Evolutionary conservation across 495 filamentous ascomycete genomes (phyloP).

Genomic region (Amphirosellinia nigrospora): DNA sequence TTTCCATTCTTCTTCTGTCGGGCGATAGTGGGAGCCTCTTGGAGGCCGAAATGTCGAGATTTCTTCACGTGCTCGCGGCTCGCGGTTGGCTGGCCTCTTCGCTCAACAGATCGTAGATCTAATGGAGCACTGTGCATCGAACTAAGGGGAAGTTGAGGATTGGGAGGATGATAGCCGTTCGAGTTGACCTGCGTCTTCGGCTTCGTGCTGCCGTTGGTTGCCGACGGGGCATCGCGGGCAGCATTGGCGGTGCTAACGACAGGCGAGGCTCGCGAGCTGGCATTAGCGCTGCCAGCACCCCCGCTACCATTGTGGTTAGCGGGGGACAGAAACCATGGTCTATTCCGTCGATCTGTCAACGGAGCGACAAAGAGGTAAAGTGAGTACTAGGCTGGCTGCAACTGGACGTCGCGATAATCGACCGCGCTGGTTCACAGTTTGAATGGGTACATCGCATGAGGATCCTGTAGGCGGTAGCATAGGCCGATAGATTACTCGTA

Average conservation of each 20-base stretch:
- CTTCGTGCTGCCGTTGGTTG: slow-evolving; percentile 47
- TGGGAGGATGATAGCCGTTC: slow-evolving; percentile 60
- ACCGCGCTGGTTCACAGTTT: slow-evolving; percentile 34
- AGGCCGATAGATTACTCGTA: slow-evolving; percentile 10
- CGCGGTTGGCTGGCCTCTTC: slow-evolving; percentile 77
- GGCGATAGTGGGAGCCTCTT: slow-evolving; percentile 93
- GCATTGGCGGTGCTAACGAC: slow-evolving; percentile 43
- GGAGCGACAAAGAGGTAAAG: slow-evolving; percentile 11
- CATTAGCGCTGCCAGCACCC: slow-evolving; percentile 45
- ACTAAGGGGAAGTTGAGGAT: slow-evolving; percentile 56
- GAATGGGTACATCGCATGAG: slow-evolving; percentile 40
- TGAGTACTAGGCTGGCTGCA: slow-evolving; percentile 7
- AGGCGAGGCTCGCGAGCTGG: slow-evolving; percentile 56
- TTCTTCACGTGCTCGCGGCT: slow-evolving; percentile 77
- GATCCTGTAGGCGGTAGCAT: slow-evolving; percentile 20
- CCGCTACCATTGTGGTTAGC: slow-evolving; percentile 44
- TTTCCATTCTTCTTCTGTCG: slow-evolving; percentile 91
- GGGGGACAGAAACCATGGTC: slow-evolving; percentile 51
- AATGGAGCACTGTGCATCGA: slow-evolving; percentile 65
- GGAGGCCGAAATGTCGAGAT: slow-evolving; percentile 78
- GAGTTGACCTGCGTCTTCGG: slow-evolving; percentile 52
- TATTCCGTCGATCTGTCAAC: slow-evolving; percentile 17
- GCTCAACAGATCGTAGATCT: slow-evolving; percentile 89
- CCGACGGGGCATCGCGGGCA: slow-evolving; percentile 38
- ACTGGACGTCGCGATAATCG: slow-evolving; percentile 29